Evolutionary conservation across 345 rosid species (phyloP), one percentile per base, ranked within the genome.

Genomic region (Dimocarpus longan): DNA sequence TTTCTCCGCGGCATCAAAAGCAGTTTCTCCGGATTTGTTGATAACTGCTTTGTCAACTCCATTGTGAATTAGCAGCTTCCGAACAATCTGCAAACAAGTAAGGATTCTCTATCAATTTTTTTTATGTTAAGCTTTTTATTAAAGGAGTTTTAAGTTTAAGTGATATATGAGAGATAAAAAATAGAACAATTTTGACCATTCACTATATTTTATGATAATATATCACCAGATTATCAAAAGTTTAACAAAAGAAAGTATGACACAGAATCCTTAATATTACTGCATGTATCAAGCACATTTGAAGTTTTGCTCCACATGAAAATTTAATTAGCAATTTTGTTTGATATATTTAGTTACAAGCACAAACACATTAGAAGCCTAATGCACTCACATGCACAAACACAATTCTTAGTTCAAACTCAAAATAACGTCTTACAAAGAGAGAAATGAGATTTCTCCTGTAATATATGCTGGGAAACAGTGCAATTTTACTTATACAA

Each of bases 1-100:
- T 77, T 91, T 92, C 87, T 90, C 91, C n/a, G 98, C 93, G 2
- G 87, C 84, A 75, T 94, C 95, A 67, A 91, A 76, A 70, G 94
- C 91, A 11, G 93, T 92, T 82, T 95, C 99, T 66, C 92, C 88
- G 0, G 91, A 84, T 79, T 80, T 88, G 82, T 93, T 93, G 46
- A 95, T 82, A 19, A 78, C 84, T 32, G 69, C 71, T 87, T 86
- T 89, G 81, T 95, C 81, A 18, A 91, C 56, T 74, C 84, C 93
- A 22, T 67, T 78, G 63, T 82, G 79, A 37, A 71, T 76, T 44
- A 92, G 76, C 64, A 92, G 84, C 69, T 78, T 81, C 73, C 59
- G 77, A 60, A 90, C 90, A 78, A 91, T 90, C 99, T 95, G 89
- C 89, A 89, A 71, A 26, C 76, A 28, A 72, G 28, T 65, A 80